Evolutionary conservation across 768 basidiomycete species (phyloP), one percentile per base, ranked within the genome.

Genomic region (Cyclocybe aegerita): DNA sequence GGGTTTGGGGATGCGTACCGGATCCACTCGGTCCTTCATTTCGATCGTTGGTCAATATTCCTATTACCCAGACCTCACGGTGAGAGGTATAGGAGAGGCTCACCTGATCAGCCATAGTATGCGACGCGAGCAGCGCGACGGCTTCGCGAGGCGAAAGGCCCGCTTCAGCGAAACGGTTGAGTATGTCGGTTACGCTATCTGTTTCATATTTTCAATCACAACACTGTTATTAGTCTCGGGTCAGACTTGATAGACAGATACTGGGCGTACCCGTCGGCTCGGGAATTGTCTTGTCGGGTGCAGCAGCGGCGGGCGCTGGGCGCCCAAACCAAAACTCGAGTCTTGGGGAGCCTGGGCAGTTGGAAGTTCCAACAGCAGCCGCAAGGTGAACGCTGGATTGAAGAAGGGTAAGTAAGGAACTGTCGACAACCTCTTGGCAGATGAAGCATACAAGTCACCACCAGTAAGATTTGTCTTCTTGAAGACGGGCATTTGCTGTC

Each of bases 291-390:
- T 60, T 14, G 40, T 63, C 58, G 31, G 62, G 53, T 1, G 62
- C 62, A 4, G 63, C 47, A 8, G 51, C 56, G 2, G 50, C 39
- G 6, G 60, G 58, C 41, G 60, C 48, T 4, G 64, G 60, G 33
- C 65, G 63, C 37, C 71, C 67, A 29, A 64, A 53, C 48, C 65
- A 52, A 55, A 66, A 69, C 33, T 65, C 42, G 11, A 73, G 57
- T 12, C 57, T 60, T 1, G 70, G 69, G 9, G 68, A 65, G 32
- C 71, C 71, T 2, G 69, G 65, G 48, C 71, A 73, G 60, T 71
- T 72, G 29, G 61, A 49, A 30, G 55, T 54, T 7, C 63, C 64
- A 46, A 69, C 64, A 11, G 62, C 62, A 9, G 57, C 62, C 1
- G 60, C 62, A 3, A 63, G 56, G 17, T 63, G 62, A 4, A 63